These are phyloP conservation scores for Boletus vinaceobasis DNA, from an alignment of 768 basidiomycete genomes.

Conservation along the genomic window DNA sequence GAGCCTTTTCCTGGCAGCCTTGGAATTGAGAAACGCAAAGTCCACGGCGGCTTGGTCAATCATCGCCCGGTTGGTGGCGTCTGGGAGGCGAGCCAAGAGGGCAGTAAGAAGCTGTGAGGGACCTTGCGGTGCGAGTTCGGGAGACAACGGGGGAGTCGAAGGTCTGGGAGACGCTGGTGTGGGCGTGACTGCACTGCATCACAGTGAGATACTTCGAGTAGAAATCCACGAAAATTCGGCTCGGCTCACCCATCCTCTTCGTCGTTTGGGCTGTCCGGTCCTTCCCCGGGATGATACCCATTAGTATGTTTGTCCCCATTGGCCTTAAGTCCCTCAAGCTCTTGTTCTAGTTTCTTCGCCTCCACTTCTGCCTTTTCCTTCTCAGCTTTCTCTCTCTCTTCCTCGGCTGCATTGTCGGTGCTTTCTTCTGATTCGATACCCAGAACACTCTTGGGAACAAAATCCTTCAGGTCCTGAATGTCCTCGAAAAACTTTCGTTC, in stretches of 20 bases:
- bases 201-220: constrained; percentile 36
- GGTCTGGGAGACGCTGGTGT: constrained; percentile 67
- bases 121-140: constrained; percentile 78
- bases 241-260: constrained; percentile 29
- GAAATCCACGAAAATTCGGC: neutral
- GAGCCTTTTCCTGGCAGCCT: constrained; percentile 89
- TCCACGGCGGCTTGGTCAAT: constrained; percentile 95
- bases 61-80: constrained; percentile 85
- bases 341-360: constrained; percentile 72
- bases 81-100: constrained; percentile 85
- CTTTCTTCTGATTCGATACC: constrained; percentile 52
- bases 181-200: constrained; percentile 50
- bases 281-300: constrained; percentile 12
- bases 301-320: constrained; percentile 29
- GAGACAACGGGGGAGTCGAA: constrained; percentile 56
- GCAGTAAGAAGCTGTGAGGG: constrained; percentile 92
- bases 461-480: constrained; percentile 84
- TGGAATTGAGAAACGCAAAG: constrained; percentile 95
- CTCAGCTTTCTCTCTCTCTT: constrained; percentile 49
- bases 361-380: constrained; percentile 59
- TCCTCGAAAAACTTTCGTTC: constrained; percentile 93
- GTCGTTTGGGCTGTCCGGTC: constrained; percentile 21
- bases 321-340: constrained; percentile 60
- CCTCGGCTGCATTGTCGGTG: constrained; percentile 41
- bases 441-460: constrained; percentile 83